phyloP scores from a whole-genome alignment of 495 filamentous ascomycete genomes.

The Trypethelium eluteriae region DNA sequence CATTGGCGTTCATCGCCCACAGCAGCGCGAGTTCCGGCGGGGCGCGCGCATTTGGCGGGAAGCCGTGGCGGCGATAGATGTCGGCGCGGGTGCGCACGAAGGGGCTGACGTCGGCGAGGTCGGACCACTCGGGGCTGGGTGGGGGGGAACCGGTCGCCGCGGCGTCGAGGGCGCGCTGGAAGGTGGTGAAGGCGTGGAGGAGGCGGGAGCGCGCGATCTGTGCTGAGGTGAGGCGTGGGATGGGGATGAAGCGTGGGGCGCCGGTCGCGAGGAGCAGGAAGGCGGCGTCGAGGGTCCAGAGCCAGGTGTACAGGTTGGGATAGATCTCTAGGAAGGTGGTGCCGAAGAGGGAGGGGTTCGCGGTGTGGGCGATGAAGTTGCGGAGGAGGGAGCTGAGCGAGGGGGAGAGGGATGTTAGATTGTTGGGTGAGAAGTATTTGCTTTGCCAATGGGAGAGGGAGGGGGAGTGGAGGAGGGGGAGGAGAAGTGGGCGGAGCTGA shows the following conservation, averaged over 20 bases:
- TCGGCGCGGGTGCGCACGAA: conserved; percentile 21
- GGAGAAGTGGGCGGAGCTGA: neutral
- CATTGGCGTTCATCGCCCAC: conserved; percentile 49
- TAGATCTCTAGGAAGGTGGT: conserved; percentile 48
- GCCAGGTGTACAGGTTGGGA: conserved; percentile 44
- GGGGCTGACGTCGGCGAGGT: conserved; percentile 24
- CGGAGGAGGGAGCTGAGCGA: conserved; percentile 40
- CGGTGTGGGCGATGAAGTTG: conserved; percentile 47
- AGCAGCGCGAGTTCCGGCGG: conserved; percentile 34
- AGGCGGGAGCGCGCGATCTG: conserved; percentile 47
- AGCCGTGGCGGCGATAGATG: conserved; percentile 22
- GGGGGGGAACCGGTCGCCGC: conserved; percentile 17
- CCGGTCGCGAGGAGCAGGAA: conserved; percentile 47
- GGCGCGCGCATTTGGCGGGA: conserved; percentile 24
- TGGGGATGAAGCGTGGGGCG: conserved; percentile 45
- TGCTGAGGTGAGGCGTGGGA: conserved; percentile 44
- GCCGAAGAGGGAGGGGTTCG: conserved; percentile 49
- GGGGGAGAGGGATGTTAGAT: neutral
- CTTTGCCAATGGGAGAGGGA: neutral
- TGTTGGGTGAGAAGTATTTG: neutral
- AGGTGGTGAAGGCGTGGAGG: conserved; percentile 40
- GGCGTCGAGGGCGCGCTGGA: conserved; percentile 45
- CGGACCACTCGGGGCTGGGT: conserved; percentile 17
- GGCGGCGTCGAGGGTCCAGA: conserved; percentile 50
- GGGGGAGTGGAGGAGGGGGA: neutral